phyloP scores from a whole-genome alignment of 306 rosid species.

The Morella rubra region DNA sequence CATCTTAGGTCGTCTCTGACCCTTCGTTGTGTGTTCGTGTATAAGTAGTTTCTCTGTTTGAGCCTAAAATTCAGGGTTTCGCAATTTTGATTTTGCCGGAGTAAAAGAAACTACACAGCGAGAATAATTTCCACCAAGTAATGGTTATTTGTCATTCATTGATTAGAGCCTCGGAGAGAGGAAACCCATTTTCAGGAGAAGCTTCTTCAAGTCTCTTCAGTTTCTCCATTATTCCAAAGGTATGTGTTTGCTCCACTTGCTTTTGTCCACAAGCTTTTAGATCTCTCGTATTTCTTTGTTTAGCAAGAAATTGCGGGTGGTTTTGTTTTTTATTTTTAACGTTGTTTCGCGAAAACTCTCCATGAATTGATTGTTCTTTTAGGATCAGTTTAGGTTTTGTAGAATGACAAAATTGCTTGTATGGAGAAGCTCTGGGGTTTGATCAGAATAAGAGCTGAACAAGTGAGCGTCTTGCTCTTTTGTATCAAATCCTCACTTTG shows the following conservation, averaged over 20 bases:
- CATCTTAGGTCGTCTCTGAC: neutral
- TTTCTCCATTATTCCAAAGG: slow-evolving; percentile 3
- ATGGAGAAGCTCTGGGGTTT: slow-evolving; percentile 6
- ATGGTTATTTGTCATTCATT: neutral
- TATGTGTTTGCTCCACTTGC: neutral
- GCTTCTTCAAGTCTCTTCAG: neutral
- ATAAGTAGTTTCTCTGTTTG: neutral
- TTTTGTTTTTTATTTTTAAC: neutral
- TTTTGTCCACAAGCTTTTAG: neutral
- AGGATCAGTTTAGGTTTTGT: slow-evolving; percentile 16
- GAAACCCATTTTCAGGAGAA: neutral
- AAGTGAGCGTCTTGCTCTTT: neutral
- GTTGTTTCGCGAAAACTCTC: neutral
- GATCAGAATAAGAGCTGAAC: slow-evolving; percentile 1
- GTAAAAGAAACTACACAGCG: neutral
- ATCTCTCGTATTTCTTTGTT: neutral
- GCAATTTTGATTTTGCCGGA: neutral
- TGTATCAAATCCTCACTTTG: neutral
- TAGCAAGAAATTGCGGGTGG: neutral
- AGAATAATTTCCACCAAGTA: neutral
- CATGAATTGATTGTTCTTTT: slow-evolving; percentile 13
- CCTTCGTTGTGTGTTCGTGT: neutral
- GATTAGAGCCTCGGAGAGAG: neutral
- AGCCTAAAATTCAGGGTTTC: neutral
- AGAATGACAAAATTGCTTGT: neutral